Conservation (phyloP, 2,329 filamentous ascomycete genomes). For the Dactylellina cionopaga region DNA sequence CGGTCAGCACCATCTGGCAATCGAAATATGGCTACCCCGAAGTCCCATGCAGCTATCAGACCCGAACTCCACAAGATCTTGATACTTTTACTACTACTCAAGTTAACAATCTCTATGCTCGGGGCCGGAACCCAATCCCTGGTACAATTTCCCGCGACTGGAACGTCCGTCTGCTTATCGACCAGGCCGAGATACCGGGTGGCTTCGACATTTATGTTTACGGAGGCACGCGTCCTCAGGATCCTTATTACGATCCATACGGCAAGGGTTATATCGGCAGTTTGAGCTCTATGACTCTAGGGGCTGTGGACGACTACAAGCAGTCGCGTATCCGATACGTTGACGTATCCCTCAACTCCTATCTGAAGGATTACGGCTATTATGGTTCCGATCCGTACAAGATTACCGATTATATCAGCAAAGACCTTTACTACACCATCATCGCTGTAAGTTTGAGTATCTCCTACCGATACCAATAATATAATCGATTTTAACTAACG, state of each 20-base stretch:
- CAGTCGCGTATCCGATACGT: constrained; percentile 43
- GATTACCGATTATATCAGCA: constrained; percentile 36
- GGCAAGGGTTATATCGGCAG: constrained; percentile 47
- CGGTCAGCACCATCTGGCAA: constrained; percentile 46
- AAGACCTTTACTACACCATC: constrained; percentile 43
- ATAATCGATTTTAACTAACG: neutral
- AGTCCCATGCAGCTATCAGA: constrained; percentile 48
- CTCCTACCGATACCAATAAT: neutral
- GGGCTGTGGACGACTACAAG: constrained; percentile 38
- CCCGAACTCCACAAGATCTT: constrained; percentile 29
- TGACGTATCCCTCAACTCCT: constrained; percentile 36
- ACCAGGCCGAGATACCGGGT: constrained; percentile 54
- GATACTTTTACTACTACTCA: constrained; percentile 38
- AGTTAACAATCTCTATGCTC: constrained; percentile 54
- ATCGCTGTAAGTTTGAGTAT: constrained; percentile 40
- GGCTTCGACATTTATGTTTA: constrained; percentile 52
- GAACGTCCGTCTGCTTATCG: constrained; percentile 54
- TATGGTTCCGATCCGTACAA: constrained; percentile 35
- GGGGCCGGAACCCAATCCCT: constrained; percentile 25
- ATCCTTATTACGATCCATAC: constrained; percentile 47
- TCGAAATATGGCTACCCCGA: constrained; percentile 49
- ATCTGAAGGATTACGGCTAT: constrained; percentile 40
- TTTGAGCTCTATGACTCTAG: constrained; percentile 47
- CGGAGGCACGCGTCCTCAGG: constrained; percentile 39
- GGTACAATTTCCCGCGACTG: constrained; percentile 51